Percentiles rank a stretch among this genome's conserved stretches.
Evolutionary conservation across 2,329 filamentous ascomycete species (phyloP).

Genomic region (Pseudopyrenochaeta lycopersici): DNA sequence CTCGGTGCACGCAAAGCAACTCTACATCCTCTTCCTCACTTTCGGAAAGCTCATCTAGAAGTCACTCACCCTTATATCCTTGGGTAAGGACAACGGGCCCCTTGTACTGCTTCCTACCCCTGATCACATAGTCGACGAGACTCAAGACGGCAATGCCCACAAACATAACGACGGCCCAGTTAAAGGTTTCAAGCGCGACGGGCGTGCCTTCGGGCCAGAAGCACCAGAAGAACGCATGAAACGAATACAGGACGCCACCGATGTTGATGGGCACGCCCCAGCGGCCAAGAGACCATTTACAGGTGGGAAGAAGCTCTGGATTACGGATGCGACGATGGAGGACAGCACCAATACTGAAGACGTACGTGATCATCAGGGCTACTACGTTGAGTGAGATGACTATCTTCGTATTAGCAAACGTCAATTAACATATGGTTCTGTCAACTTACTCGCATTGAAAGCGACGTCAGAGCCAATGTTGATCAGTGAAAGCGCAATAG

Average conservation of each 20-base stretch:
- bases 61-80: constrained; percentile 31
- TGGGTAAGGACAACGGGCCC: constrained; percentile 42
- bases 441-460: constrained; percentile 42
- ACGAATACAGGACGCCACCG: constrained; percentile 46
- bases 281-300: constrained; percentile 50
- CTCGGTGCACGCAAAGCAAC: background rate
- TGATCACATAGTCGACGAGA: constrained; percentile 38
- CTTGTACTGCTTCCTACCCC: constrained; percentile 45
- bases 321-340: constrained; percentile 50
- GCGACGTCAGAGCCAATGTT: constrained; percentile 48
- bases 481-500: constrained; percentile 41
- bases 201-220: constrained; percentile 51
- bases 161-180: constrained; percentile 51
- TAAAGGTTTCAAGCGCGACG: constrained; percentile 36
- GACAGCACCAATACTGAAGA: constrained; percentile 52
- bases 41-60: background rate
- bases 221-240: constrained; percentile 53
- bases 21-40: background rate
- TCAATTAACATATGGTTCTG: no score
- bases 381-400: constrained; percentile 52
- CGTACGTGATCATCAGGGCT: constrained; percentile 53
- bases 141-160: constrained; percentile 35
- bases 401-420: constrained; percentile 15
- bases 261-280: constrained; percentile 51
- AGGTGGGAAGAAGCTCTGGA: constrained; percentile 48